phyloP scores from a whole-genome alignment of 257 asterid species.

The Eucommia ulmoides region DNA sequence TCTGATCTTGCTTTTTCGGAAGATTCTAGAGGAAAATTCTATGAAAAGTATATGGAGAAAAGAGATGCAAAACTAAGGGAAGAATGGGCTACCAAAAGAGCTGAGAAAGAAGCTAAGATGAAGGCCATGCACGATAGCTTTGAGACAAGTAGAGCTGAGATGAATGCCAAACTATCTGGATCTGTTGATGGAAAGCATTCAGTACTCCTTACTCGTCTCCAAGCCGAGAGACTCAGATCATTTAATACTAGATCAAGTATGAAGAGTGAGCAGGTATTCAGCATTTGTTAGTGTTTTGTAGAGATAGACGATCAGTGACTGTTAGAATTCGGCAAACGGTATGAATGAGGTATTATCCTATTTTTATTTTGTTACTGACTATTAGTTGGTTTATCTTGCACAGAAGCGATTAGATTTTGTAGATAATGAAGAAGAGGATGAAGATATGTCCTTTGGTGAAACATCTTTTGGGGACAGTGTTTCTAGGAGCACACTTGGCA shows the following conservation, averaged over 20 bases:
- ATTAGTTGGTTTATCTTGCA: constrained; percentile 38
- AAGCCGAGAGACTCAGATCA: constrained; percentile 75
- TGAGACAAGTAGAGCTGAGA: constrained; percentile 68
- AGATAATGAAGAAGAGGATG: constrained; percentile 46
- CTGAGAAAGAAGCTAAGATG: constrained; percentile 78
- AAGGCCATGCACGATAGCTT: constrained; percentile 83
- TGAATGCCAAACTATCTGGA: constrained; percentile 60
- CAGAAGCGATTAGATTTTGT: constrained; percentile 62
- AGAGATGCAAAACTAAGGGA: constrained; percentile 85
- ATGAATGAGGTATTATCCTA: too few species aligned
- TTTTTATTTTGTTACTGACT: too few species aligned
- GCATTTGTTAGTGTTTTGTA: constrained; percentile 17
- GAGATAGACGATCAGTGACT: constrained; percentile 4
- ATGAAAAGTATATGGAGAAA: constrained; percentile 60
- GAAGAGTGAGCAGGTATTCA: constrained; percentile 60
- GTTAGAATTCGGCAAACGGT: too few species aligned
- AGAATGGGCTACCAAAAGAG: constrained; percentile 77
- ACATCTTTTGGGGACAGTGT: constrained; percentile 26
- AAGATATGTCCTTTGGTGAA: constrained; percentile 32
- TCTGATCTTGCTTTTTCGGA: constrained; percentile 49
- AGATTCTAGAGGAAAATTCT: constrained; percentile 72
- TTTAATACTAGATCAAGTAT: constrained; percentile 38
- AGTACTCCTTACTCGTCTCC: constrained; percentile 28
- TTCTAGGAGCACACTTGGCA: constrained; percentile 29
- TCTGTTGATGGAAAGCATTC: constrained; percentile 38